Evolutionary conservation across 2,329 filamentous ascomycete species (phyloP), one percentile per base, ranked within the genome.

Genomic region (Dactylellina sp.): DNA sequence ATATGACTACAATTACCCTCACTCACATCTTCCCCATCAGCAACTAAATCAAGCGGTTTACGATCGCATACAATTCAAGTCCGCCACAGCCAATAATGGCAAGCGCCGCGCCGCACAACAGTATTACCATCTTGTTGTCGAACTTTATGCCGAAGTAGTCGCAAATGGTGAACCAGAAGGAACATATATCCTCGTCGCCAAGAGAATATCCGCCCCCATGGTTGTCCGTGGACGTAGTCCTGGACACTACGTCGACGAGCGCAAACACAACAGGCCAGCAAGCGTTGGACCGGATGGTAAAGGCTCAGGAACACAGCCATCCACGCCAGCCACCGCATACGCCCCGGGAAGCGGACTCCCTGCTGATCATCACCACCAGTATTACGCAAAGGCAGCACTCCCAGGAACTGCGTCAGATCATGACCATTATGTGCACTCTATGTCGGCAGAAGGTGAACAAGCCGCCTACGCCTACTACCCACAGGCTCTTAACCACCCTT

Each of bases 31-130:
- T 6, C 83, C 84, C n/a, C 86, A 89, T 68, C 77, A 79, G 37
- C 72, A 64, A 22, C 74, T 76, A 22, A 78, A 77, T 40, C 76
- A 79, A 53, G 78, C 78, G 66, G 86, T 85, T 0, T 97, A 96
- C 79, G 93, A 97, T 80, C 89, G 93, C 9, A 95, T 97, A 57
- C 93, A 97, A 78, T 97, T 97, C 85, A 96, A 96, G 81, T 91
- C 92, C 76, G 93, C 93, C 0, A 97, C 93, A 0, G 92, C 92
- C 22, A 97, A 97, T 82, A 97, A 97, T 77, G 93, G 93, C 50
- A 96, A 96, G 81, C 86, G 93, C 77, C 86, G 93, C 65, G 93
- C 93, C 0, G 92, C 93, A 16, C 93, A 97, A 79, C 93, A 97
- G 78, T 96, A 93, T 81, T 97, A 96, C 79, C 91, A 95, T 78